Conservation (phyloP, 805 yeast genomes). For the Suhomyces pyralidae region DNA sequence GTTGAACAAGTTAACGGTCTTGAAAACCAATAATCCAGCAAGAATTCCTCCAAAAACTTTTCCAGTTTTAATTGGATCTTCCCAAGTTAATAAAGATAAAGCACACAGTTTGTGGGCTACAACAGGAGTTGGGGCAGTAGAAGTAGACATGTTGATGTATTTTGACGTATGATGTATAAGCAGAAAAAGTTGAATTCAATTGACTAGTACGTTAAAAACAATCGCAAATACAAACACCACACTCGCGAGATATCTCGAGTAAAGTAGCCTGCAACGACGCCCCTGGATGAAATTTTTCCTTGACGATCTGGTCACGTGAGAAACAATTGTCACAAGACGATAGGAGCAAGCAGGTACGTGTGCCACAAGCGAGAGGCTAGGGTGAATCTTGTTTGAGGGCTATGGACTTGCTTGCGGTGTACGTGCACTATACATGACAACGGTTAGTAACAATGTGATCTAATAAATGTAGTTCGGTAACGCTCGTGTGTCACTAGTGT, state of each 20-base stretch:
- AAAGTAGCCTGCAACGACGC: slow-evolving; percentile 3
- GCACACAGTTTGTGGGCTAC: slow-evolving; percentile 2
- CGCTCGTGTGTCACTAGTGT: background rate
- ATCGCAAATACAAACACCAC: background rate
- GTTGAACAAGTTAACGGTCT: slow-evolving; percentile 60
- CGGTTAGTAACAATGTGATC: background rate
- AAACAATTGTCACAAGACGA: slow-evolving; percentile 4
- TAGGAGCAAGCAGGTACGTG: background rate
- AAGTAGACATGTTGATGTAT: background rate
- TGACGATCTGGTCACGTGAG: slow-evolving; percentile 4
- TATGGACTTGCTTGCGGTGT: background rate
- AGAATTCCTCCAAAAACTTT: slow-evolving; percentile 67
- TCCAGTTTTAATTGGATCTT: slow-evolving; percentile 72
- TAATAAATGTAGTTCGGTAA: background rate
- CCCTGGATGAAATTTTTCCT: slow-evolving; percentile 7
- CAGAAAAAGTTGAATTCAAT: background rate
- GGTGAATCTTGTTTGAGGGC: background rate
- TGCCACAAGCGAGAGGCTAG: background rate
- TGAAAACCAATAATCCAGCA: slow-evolving; percentile 52
- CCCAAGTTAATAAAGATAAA: slow-evolving; percentile 62
- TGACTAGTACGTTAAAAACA: background rate
- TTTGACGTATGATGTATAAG: background rate
- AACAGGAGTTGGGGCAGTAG: background rate
- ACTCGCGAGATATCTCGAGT: background rate
- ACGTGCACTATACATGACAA: background rate